Base-by-base conservation (phyloP, 495 filamentous ascomycete genomes). In the Xylona heveae region DNA sequence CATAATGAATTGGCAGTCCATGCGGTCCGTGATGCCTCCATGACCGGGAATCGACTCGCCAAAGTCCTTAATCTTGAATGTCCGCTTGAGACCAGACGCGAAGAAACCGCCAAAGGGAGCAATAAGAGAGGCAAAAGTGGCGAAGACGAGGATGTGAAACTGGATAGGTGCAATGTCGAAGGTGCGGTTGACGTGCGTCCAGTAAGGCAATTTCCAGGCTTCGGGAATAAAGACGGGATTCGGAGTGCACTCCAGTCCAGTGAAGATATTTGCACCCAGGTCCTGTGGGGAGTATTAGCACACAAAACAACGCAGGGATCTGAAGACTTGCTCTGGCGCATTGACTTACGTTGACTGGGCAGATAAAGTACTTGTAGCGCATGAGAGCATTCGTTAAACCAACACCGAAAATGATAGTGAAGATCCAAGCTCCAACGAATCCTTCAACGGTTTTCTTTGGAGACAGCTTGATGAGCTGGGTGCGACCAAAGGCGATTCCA, bases 1-100 rank as follows among this genome's bases (percentile, higher is more conserved):
- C 90, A 99, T 99, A 57, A 94, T 95, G 58, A 94, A 94, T 48
- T 99, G 90, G 55, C 90, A 99, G 46, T 99, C 90, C 90, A 99
- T 95, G 16, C 90, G 73, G 51, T 99, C 90, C 5, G 90, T 99
- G 53, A 99, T 95, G 40, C 90, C 90, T 30, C 90, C 90, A 44
- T 99, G 90, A 23, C 90, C 90, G 2, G 90, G 90, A 41, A 99
- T 95, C 13, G 78, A 81, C 49, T 99, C 81, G 45, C 90, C 90
- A 51, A 99, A 99, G 56, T 99, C 90, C 60, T 99, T 99, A 58
- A 99, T 88, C 58, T 95, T 94, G 65, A 99, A 99, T 6, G 88
- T 90, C 6, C 90, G 78, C 66, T 99, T 99, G 42, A 99, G 62
- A 8, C 90, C 90, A 15, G 82, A 92, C 2, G 90, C 90, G 46